These are phyloP conservation scores for Asterophora lycoperdoides DNA, from an alignment of 768 basidiomycete genomes.

Conservation along the genomic window DNA sequence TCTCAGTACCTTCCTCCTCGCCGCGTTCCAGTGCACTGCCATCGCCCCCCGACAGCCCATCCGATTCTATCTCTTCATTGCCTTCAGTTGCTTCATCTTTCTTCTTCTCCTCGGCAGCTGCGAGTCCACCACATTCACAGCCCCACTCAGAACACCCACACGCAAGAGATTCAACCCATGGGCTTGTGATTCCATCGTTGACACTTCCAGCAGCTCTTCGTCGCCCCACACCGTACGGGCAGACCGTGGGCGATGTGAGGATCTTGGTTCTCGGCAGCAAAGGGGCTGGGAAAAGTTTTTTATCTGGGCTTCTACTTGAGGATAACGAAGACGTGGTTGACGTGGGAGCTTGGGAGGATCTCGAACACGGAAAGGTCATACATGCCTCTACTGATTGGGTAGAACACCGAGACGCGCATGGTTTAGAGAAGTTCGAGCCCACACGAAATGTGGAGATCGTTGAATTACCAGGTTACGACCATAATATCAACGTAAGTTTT, in stretches of 20 bases:
- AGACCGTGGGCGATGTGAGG: constrained; percentile 59
- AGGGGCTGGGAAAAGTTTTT: constrained; percentile 40
- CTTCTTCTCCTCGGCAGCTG: constrained; percentile 73
- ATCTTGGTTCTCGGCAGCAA: constrained; percentile 50
- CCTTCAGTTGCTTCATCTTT: constrained; percentile 72
- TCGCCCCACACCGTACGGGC: constrained; percentile 62
- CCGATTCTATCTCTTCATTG: constrained; percentile 62
- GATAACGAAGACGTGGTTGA: constrained; percentile 71
- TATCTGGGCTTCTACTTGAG: constrained; percentile 48
- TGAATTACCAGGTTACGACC: constrained; percentile 43
- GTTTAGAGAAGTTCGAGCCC: constrained; percentile 62
- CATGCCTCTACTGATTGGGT: constrained; percentile 70
- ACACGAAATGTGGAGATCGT: constrained; percentile 61
- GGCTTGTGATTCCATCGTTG: constrained; percentile 68
- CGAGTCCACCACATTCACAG: constrained; percentile 55
- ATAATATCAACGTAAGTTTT: constrained; percentile 37
- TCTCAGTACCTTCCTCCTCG: constrained; percentile 43
- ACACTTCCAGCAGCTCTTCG: constrained; percentile 57
- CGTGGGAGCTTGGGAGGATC: constrained; percentile 52
- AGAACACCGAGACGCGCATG: constrained; percentile 60
- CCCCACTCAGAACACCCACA: constrained; percentile 33
- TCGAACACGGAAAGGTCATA: constrained; percentile 39
- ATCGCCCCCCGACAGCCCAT: constrained; percentile 60
- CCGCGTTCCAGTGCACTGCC: constrained; percentile 47
- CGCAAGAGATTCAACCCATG: constrained; percentile 38